Evolutionary conservation across 768 basidiomycete species (phyloP).

Genomic region (Russula griseocarnosa): DNA sequence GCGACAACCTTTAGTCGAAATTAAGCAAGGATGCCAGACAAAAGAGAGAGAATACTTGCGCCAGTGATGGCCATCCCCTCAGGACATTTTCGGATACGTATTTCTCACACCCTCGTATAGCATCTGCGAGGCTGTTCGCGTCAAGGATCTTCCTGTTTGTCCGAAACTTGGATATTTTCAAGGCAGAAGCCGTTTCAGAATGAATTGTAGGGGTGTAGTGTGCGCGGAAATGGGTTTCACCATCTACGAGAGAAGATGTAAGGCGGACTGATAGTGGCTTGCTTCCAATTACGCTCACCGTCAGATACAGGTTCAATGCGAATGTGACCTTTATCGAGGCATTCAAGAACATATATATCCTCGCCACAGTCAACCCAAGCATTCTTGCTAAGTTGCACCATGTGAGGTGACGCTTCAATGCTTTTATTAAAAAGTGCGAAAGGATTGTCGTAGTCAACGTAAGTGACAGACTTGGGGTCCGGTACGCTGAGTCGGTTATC

Average conservation of each 20-base stretch:
- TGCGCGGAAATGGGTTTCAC: constrained; percentile 43
- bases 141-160: constrained; percentile 42
- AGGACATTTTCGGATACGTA: constrained; percentile 57
- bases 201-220: constrained; percentile 49
- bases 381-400: constrained; percentile 50
- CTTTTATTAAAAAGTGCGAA: constrained; percentile 52
- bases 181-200: constrained; percentile 15
- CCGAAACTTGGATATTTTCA: constrained; percentile 22
- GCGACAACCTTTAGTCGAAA: constrained; percentile 45
- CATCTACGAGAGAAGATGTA: constrained; percentile 17
- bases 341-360: constrained; percentile 68
- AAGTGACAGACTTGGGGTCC: constrained; percentile 60
- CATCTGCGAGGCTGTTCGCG: constrained; percentile 53
- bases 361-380: constrained; percentile 82
- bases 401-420: constrained; percentile 48
- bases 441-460: constrained; percentile 72
- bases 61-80: constrained; percentile 44
- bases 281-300: neutral
- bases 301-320: constrained; percentile 47
- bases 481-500: constrained; percentile 38
- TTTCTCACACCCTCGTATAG: constrained; percentile 65
- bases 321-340: constrained; percentile 64
- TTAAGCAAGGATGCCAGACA: constrained; percentile 14
- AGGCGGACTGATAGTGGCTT: neutral
- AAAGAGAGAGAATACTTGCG: constrained; percentile 41